Percentiles rank a stretch among this genome's conserved stretches.
Conservation (phyloP, 2,329 filamentous ascomycete genomes). For the Colletotrichum sansevieriae region DNA sequence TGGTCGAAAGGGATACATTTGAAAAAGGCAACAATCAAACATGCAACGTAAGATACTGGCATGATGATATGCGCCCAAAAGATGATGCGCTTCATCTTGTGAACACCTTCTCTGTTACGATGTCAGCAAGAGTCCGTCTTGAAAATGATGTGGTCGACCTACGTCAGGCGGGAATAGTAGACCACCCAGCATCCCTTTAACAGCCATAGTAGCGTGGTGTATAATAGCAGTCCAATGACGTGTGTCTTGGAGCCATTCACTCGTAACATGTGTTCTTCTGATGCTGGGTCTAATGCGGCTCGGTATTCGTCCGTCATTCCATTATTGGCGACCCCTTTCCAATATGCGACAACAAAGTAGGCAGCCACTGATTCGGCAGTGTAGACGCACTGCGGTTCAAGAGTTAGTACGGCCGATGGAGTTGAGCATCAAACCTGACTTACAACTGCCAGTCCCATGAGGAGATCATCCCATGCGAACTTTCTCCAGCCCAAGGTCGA, state of each 20-base stretch:
- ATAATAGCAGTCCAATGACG: conserved; percentile 63
- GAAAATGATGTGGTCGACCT: conserved; percentile 39
- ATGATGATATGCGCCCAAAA: conserved; percentile 28
- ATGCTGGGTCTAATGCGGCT: conserved; percentile 52
- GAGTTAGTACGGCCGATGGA: background rate
- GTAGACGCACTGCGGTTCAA: background rate
- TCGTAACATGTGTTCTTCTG: conserved; percentile 48
- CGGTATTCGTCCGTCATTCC: conserved; percentile 63
- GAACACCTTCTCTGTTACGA: conserved; percentile 11
- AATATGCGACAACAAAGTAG: conserved; percentile 54
- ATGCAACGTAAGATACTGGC: conserved; percentile 28
- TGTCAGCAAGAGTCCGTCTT: background rate
- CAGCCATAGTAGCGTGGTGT: conserved; percentile 63
- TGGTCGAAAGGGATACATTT: conserved; percentile 57
- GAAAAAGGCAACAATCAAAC: conserved; percentile 54
- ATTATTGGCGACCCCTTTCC: conserved; percentile 62
- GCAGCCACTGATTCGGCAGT: conserved; percentile 46
- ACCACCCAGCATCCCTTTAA: conserved; percentile 65
- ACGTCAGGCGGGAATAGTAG: conserved; percentile 66
- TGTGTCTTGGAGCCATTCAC: conserved; percentile 67
- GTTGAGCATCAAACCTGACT: background rate
- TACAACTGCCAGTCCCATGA: conserved; percentile 36
- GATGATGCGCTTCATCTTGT: conserved; percentile 29
- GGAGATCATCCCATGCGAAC: conserved; percentile 37
- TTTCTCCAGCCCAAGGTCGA: conserved; percentile 25